These are phyloP conservation scores for Boeremia exigua DNA, from an alignment of 2,329 filamentous ascomycete species.

Conservation along the genomic window DNA sequence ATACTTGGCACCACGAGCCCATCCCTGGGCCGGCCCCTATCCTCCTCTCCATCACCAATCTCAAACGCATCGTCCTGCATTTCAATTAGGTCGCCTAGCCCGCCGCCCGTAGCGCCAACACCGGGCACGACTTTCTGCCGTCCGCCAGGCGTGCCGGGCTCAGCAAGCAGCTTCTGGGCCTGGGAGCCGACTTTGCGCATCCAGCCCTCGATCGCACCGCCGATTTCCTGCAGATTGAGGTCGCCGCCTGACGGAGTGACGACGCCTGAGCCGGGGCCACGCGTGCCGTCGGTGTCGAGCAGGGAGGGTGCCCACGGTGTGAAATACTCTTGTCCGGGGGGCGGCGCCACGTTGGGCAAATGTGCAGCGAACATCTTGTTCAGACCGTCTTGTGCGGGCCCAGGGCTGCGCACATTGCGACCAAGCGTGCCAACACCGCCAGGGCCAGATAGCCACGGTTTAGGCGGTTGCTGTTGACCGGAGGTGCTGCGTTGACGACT, in stretches of 20 bases:
- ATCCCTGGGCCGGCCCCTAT: slow-evolving; percentile 28
- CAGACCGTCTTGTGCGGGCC: slow-evolving; percentile 82
- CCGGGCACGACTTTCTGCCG: slow-evolving; percentile 42
- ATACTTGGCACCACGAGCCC: slow-evolving; percentile 16
- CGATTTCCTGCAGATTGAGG: slow-evolving; percentile 76
- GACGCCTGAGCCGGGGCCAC: slow-evolving; percentile 38
- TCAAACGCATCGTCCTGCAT: slow-evolving; percentile 65
- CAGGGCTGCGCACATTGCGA: slow-evolving; percentile 72
- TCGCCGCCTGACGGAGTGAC: slow-evolving; percentile 40
- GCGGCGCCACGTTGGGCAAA: slow-evolving; percentile 73
- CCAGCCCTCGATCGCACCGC: slow-evolving; percentile 89
- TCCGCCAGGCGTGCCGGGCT: slow-evolving; percentile 38
- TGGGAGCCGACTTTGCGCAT: slow-evolving; percentile 79
- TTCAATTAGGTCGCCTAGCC: slow-evolving; percentile 72
- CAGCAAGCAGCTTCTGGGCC: slow-evolving; percentile 50
- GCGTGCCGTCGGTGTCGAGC: slow-evolving; percentile 37
- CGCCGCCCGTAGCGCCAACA: slow-evolving; percentile 53
- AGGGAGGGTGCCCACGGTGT: slow-evolving; percentile 49
- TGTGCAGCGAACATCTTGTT: slow-evolving; percentile 86
- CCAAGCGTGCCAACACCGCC: slow-evolving; percentile 87
- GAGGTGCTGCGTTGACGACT: slow-evolving; percentile 47
- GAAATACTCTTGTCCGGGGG: slow-evolving; percentile 62
- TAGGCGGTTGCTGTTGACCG: slow-evolving; percentile 24
- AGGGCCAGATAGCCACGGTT: slow-evolving; percentile 73
- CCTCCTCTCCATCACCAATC: slow-evolving; percentile 42